phyloP scores from a whole-genome alignment of 2,329 filamentous ascomycete species.

The Ophiostoma sp. region DNA sequence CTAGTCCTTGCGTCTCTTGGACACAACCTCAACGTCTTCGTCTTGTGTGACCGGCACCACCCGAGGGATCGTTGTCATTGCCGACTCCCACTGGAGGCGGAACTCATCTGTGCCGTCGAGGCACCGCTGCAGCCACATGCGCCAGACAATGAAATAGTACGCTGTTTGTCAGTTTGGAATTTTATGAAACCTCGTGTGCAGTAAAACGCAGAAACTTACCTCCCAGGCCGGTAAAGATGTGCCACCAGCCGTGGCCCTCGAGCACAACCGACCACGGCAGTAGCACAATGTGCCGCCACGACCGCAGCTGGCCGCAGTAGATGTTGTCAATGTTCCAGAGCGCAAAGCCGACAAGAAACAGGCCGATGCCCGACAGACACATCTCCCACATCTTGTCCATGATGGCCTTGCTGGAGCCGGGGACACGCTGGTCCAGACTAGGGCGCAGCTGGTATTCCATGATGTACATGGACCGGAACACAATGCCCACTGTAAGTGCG shows the following conservation, averaged over 20 bases:
- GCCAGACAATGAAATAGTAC: conserved; percentile 80
- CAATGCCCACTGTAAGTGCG: conserved; percentile 62
- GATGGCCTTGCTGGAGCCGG: conserved; percentile 43
- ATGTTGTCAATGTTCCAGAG: conserved; percentile 77
- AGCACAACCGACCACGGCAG: conserved; percentile 76
- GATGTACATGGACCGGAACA: conserved; percentile 68
- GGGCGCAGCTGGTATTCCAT: conserved; percentile 55
- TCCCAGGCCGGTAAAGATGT: conserved; percentile 74
- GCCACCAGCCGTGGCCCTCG: conserved; percentile 56
- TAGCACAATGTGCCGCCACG: conserved; percentile 62
- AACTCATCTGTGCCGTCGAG: conserved; percentile 68
- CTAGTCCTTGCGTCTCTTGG: conserved; percentile 30
- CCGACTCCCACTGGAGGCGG: conserved; percentile 61
- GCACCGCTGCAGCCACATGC: conserved; percentile 73
- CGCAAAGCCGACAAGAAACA: conserved; percentile 69
- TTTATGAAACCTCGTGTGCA: neutral
- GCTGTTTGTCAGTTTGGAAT: conserved; percentile 38
- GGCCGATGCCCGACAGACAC: conserved; percentile 58
- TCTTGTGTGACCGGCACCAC: conserved; percentile 36
- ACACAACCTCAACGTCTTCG: conserved; percentile 1
- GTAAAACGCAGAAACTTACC: conserved; percentile 35
- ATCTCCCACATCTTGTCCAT: conserved; percentile 69
- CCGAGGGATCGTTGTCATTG: conserved; percentile 50
- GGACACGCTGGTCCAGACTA: conserved; percentile 42
- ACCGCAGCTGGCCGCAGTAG: conserved; percentile 62